phyloP scores from a whole-genome alignment of 2,329 filamentous ascomycete species.

The Plenodomus lindquistii region DNA sequence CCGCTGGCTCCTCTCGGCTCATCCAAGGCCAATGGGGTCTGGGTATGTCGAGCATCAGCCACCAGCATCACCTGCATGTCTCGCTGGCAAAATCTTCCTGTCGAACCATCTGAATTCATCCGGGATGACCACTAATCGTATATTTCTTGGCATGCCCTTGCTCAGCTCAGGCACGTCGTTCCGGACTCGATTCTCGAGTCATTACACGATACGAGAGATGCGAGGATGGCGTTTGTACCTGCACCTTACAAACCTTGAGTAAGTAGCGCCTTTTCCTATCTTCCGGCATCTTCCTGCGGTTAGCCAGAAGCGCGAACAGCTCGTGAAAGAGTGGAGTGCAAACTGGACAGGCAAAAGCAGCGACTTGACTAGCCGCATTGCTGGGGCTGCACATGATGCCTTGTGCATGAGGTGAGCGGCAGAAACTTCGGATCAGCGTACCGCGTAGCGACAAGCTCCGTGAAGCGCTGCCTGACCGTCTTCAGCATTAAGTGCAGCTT shows the following conservation, averaged over 20 bases:
- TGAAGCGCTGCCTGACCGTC: constrained; percentile 1
- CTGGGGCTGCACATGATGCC: constrained; percentile 20
- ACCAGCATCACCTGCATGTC: constrained; percentile 10
- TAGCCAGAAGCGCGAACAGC: constrained; percentile 12
- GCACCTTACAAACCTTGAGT: constrained; percentile 33
- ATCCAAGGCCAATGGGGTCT: constrained; percentile 13
- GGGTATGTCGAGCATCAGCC: constrained; percentile 3
- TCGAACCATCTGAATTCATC: constrained; percentile 26
- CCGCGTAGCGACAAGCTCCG: constrained; percentile 14
- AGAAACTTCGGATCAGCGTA: constrained; percentile 22
- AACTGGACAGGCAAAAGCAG: constrained; percentile 25
- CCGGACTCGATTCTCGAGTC: constrained; percentile 24
- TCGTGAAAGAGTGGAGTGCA: constrained; percentile 10
- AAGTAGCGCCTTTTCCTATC: constrained; percentile 25
- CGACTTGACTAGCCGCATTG: constrained; percentile 20
- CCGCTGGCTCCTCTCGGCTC: constrained; percentile 20
- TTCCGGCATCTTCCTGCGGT: constrained; percentile 27
- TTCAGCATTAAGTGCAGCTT: background rate
- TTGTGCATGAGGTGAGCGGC: constrained; percentile 17
- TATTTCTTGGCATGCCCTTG: constrained; percentile 10
- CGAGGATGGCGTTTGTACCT: constrained; percentile 18
- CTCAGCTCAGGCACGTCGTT: constrained; percentile 35
- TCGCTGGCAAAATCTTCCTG: constrained; percentile 18
- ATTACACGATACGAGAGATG: constrained; percentile 9
- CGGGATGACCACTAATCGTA: constrained; percentile 12